These are phyloP conservation scores for Azolla pinnata DNA, from an alignment of 75 land plant species.

Conservation along the genomic window DNA sequence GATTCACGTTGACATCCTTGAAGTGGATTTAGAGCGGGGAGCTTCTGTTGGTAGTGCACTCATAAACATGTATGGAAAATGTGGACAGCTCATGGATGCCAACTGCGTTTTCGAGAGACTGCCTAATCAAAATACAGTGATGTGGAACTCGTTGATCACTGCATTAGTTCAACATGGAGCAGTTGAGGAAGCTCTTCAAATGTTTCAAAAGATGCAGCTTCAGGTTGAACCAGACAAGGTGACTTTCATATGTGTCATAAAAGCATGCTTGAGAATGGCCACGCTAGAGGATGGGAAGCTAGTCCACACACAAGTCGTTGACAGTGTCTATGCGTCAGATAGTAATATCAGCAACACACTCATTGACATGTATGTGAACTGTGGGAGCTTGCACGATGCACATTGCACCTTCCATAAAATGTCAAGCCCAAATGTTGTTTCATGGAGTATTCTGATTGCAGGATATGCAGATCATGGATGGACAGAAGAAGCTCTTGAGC, in stretches of 20 bases:
- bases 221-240: too few relatives aligned
- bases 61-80: conserved; percentile 31
- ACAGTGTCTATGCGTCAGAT: too few relatives aligned
- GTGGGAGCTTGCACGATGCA: conserved; percentile 25
- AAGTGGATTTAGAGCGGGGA: conserved; percentile 16
- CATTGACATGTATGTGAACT: too few relatives aligned
- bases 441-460: conserved; percentile 30
- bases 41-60: conserved; percentile 31
- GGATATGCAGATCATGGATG: conserved; percentile 24
- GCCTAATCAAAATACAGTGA: conserved; percentile 17
- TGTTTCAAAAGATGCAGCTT: conserved; percentile 17
- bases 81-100: conserved; percentile 24
- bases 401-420: conserved; percentile 9
- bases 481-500: conserved; percentile 15
- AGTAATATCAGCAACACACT: conserved; percentile 36
- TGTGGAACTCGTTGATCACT: conserved; percentile 29
- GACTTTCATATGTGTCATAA: too few relatives aligned
- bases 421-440: conserved; percentile 16
- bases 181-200: conserved; percentile 14
- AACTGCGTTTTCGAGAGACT: conserved; percentile 8
- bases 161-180: conserved; percentile 22
- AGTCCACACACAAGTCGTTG: too few relatives aligned
- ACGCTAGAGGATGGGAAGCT: too few relatives aligned
- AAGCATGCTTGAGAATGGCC: too few relatives aligned
- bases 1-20: conserved; percentile 25